A percentile compares a stretch with the other conserved stretches of the same genome.
Conservation (phyloP, 805 yeast genomes). For the Metschnikowia hibisci region DNA sequence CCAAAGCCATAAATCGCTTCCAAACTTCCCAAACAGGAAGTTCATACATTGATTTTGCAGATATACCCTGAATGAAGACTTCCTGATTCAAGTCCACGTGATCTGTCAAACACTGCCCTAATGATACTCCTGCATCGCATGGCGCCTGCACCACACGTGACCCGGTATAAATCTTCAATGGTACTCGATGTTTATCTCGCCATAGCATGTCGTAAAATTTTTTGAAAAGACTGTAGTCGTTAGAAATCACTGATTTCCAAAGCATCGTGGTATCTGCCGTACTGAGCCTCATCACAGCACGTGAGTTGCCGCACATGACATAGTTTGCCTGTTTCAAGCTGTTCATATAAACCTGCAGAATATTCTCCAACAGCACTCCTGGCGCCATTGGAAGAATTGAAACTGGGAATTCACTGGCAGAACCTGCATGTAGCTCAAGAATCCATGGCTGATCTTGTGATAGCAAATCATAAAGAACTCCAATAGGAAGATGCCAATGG, state of each 20-base stretch:
- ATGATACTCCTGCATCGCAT: constrained; percentile 16
- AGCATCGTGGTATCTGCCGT: constrained; percentile 53
- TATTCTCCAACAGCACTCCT: constrained; percentile 17
- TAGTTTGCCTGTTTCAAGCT: constrained; percentile 80
- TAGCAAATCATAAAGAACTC: constrained; percentile 57
- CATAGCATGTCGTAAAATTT: constrained; percentile 24
- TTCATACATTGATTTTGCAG: constrained; percentile 16
- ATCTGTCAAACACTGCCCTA: constrained; percentile 13
- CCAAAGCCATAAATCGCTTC: constrained; percentile 31
- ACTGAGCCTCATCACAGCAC: constrained; percentile 73
- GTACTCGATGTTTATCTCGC: constrained; percentile 29
- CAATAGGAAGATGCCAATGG: constrained; percentile 76
- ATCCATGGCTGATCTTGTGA: constrained; percentile 28
- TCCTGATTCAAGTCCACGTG: constrained; percentile 15
- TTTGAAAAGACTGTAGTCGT: constrained; percentile 28
- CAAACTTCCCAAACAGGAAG: constrained; percentile 27
- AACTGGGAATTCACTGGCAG: constrained; percentile 24
- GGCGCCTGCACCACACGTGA: constrained; percentile 34
- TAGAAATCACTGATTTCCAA: constrained; percentile 49
- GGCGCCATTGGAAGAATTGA: constrained; percentile 26
- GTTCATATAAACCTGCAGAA: constrained; percentile 62
- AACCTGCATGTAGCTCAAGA: constrained; percentile 24
- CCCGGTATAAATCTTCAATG: constrained; percentile 46
- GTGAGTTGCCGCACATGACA: constrained; percentile 72
- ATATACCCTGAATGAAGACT: constrained; percentile 31